Evolutionary conservation across 2,329 filamentous ascomycete genomes (phyloP).

Genomic region (Fusarium sp.): DNA sequence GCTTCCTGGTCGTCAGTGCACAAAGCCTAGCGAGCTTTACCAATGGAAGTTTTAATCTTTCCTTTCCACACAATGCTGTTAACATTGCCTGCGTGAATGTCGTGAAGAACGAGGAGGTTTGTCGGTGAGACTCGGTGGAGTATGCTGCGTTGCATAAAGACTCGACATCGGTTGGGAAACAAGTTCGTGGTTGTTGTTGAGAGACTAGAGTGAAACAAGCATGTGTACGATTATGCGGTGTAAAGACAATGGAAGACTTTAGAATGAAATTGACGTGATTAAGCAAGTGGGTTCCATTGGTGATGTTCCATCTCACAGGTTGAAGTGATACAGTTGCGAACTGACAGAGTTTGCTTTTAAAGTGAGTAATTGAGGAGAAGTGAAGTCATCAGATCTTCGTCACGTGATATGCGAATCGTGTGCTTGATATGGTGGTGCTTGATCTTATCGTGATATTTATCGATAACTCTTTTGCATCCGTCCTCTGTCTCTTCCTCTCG

Average conservation of each 20-base stretch:
- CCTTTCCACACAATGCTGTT: constrained; percentile 28
- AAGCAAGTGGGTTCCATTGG: background rate
- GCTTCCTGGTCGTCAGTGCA: constrained; percentile 43
- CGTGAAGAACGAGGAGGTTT: background rate
- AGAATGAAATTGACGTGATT: background rate
- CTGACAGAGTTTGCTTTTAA: constrained; percentile 17
- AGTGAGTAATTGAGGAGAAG: constrained; percentile 17
- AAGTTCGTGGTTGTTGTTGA: constrained; percentile 13
- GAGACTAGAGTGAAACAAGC: background rate
- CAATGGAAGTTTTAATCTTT: constrained; percentile 48
- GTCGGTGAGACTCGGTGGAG: background rate
- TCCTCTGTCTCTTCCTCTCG: too few relatives aligned
- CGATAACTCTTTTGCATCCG: background rate
- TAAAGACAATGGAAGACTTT: background rate
- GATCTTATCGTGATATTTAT: background rate
- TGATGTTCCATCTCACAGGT: background rate
- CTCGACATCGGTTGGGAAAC: constrained; percentile 4
- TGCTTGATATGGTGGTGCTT: background rate
- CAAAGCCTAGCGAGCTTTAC: constrained; percentile 41
- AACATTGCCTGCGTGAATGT: constrained; percentile 10
- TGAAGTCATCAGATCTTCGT: constrained; percentile 29
- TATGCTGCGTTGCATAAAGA: background rate
- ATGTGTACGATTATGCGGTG: constrained; percentile 2
- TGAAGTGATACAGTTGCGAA: background rate
- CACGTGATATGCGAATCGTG: constrained; percentile 11